These are phyloP conservation scores for Nicotiana paniculata DNA, from an alignment of 257 asterid genomes.

Conservation along the genomic window DNA sequence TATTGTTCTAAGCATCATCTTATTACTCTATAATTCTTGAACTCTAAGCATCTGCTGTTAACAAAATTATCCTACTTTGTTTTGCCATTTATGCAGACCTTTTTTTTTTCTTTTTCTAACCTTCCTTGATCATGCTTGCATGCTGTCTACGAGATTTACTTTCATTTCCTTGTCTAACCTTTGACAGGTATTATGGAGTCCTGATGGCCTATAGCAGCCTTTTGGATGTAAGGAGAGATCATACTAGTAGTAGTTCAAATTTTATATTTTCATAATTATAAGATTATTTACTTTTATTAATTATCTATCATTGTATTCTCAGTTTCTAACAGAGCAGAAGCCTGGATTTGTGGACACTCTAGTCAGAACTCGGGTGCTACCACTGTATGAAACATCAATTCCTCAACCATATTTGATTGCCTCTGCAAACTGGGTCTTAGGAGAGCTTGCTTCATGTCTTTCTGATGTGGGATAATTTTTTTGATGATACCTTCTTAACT, in stretches of 20 bases:
- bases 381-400: constrained; percentile 23
- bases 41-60: background rate
- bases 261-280: background rate
- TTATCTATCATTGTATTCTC: constrained; percentile 1
- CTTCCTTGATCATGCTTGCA: background rate
- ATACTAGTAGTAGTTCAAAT: background rate
- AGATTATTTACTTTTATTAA: background rate
- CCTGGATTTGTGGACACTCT: constrained; percentile 28
- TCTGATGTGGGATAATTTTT: constrained; percentile 27
- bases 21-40: background rate
- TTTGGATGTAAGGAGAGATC: constrained; percentile 26
- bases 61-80: background rate
- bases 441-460: constrained; percentile 39
- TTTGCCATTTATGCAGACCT: background rate
- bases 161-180: constrained; percentile 1
- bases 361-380: constrained; percentile 33
- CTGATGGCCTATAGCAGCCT: constrained; percentile 42
- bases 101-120: background rate
- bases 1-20: background rate
- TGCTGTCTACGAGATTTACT: background rate
- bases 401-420: constrained; percentile 37
- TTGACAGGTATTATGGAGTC: constrained; percentile 38
- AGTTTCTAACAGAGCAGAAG: constrained; percentile 33
- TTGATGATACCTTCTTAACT: background rate
- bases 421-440: constrained; percentile 40